Evolutionary conservation across 352 stramenopile species (phyloP).

Genomic region (Globisporangium cylindrosporum): DNA sequence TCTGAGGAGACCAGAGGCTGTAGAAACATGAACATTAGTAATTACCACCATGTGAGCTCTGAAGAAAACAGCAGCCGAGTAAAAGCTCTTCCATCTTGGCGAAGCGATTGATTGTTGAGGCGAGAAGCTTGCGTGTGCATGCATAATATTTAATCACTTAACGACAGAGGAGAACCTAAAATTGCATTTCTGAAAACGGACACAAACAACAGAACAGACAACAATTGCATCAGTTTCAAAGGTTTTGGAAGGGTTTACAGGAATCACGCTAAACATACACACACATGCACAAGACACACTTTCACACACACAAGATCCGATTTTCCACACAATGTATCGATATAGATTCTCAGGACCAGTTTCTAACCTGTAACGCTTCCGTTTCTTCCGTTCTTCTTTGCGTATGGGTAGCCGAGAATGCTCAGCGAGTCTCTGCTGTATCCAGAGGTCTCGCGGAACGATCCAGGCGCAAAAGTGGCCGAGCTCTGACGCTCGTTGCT

Average conservation of each 20-base stretch:
- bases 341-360: conserved; percentile 11
- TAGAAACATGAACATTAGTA: conserved; percentile 1
- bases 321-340: too few relatives aligned
- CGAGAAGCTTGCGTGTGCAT: conserved; percentile 2
- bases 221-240: conserved; percentile 18
- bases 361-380: conserved; percentile 45
- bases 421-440: conserved; percentile 78
- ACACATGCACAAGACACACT: not conserved
- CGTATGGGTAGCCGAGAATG: conserved; percentile 82
- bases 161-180: conserved; percentile 26
- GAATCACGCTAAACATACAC: not conserved
- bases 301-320: not conserved
- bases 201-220: conserved; percentile 19
- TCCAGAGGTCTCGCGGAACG: conserved; percentile 46
- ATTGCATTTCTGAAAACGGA: conserved; percentile 33
- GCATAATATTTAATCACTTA: conserved; percentile 36
- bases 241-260: conserved; percentile 21
- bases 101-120: not conserved
- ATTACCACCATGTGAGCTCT: not conserved
- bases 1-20: conserved; percentile 11
- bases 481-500: conserved; percentile 12
- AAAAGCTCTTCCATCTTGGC: conserved; percentile 1
- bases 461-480: conserved; percentile 23
- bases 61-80: not conserved
- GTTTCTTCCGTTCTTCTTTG: conserved; percentile 68